These are phyloP conservation scores for Stylosanthes scabra DNA, from an alignment of 331 rosid genomes.

Conservation along the genomic window DNA sequence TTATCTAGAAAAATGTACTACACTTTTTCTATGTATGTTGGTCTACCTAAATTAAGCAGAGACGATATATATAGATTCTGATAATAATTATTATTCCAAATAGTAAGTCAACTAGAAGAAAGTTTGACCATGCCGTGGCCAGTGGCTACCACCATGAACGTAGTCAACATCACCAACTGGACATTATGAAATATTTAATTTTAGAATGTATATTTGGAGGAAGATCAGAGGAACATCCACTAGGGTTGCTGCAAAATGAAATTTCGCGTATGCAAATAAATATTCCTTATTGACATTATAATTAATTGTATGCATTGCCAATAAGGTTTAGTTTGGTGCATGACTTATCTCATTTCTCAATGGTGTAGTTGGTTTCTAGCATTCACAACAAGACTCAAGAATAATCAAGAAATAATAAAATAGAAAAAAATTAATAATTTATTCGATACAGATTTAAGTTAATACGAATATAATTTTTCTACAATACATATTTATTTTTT, in stretches of 20 bases:
- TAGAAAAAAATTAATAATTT: not conserved
- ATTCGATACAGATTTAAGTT: too few species aligned
- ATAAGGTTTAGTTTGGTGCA: constrained; percentile 16
- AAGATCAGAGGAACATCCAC: not conserved
- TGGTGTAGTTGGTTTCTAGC: constrained; percentile 33
- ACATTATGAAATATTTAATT: not conserved
- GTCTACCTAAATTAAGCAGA: too few species aligned
- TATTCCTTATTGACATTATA: constrained; percentile 5
- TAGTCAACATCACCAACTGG: constrained; percentile 11
- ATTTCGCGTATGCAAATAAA: constrained; percentile 6
- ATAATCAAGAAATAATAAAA: not conserved
- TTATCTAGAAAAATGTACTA: too few species aligned
- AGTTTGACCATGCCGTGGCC: constrained; percentile 17
- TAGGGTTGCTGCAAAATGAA: not conserved
- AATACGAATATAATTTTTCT: too few species aligned
- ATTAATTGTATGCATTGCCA: not conserved
- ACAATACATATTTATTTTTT: too few species aligned
- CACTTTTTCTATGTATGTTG: not conserved
- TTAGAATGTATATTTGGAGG: not conserved
- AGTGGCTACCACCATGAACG: constrained; percentile 38
- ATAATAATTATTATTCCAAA: not conserved
- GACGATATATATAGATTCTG: too few species aligned
- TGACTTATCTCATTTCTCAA: constrained; percentile 8
- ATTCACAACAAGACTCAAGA: not conserved
- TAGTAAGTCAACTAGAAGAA: constrained; percentile 30